Conservation (phyloP, 495 filamentous ascomycete species). For the Astrothelium subdiscretum region DNA sequence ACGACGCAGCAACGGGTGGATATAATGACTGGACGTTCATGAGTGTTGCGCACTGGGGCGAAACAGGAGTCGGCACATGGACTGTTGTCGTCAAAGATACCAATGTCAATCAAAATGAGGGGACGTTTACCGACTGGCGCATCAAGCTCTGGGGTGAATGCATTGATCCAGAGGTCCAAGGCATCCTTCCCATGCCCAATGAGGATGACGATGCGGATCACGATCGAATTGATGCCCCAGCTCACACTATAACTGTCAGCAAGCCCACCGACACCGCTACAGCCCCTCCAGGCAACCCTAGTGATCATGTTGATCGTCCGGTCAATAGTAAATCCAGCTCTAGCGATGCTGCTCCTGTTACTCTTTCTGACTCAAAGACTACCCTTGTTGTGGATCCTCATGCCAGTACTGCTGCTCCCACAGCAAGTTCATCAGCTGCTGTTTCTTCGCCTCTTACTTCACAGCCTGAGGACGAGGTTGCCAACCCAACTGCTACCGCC, state of each 20-base stretch:
- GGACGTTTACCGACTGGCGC: conserved; percentile 83
- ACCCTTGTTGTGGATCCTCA: conserved; percentile 20
- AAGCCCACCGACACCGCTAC: conserved; percentile 34
- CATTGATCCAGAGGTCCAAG: conserved; percentile 59
- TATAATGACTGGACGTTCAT: conserved; percentile 98
- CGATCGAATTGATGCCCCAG: conserved; percentile 41
- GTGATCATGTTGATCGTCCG: conserved; percentile 70
- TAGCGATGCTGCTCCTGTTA: conserved; percentile 7
- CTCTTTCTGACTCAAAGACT: not conserved
- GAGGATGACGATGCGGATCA: conserved; percentile 78
- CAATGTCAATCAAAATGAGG: conserved; percentile 58
- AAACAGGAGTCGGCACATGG: conserved; percentile 79
- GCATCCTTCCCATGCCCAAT: conserved; percentile 67
- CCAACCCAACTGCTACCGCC: conserved; percentile 23
- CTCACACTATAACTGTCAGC: conserved; percentile 41
- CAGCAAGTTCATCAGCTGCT: not conserved
- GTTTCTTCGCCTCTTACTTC: not conserved
- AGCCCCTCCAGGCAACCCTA: conserved; percentile 38
- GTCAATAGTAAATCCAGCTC: conserved; percentile 45
- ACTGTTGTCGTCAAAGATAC: conserved; percentile 84
- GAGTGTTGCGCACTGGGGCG: conserved; percentile 95
- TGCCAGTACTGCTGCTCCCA: conserved; percentile 8
- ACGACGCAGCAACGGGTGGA: conserved; percentile 53
- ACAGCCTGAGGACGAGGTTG: conserved; percentile 10
- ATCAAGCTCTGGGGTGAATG: conserved; percentile 87